Evolutionary conservation across 352 stramenopile species (phyloP).

Genomic region (Globisporangium parvum): DNA sequence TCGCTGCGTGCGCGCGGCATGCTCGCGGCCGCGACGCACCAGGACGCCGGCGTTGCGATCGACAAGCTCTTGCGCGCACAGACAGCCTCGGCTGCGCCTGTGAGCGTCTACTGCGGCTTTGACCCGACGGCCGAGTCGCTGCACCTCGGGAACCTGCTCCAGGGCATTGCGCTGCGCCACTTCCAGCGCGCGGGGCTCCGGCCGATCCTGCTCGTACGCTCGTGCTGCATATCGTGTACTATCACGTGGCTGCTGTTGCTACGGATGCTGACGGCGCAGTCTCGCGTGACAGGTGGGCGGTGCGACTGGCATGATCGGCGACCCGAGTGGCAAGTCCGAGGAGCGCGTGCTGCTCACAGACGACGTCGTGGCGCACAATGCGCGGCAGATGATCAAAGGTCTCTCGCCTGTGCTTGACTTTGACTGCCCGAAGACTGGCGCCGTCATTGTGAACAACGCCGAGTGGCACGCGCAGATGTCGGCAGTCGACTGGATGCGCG

Average conservation of each 20-base stretch:
- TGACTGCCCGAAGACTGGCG: constrained; percentile 79
- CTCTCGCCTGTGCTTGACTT: constrained; percentile 95
- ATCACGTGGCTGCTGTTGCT: not conserved
- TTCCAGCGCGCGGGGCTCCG: constrained; percentile 84
- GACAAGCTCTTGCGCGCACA: constrained; percentile 34
- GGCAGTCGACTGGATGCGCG: constrained; percentile 96
- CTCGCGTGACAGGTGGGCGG: constrained; percentile 43
- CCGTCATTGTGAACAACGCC: constrained; percentile 97
- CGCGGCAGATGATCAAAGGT: constrained; percentile 85
- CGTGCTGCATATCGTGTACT: not conserved
- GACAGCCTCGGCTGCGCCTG: constrained; percentile 8
- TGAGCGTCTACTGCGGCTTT: constrained; percentile 85
- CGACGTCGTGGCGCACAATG: constrained; percentile 89
- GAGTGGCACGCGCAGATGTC: constrained; percentile 95
- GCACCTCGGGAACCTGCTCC: constrained; percentile 88
- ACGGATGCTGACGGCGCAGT: no score
- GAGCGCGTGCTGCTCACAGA: constrained; percentile 94
- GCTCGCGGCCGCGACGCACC: constrained; percentile 66
- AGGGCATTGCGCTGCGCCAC: constrained; percentile 81
- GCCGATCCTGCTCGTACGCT: constrained; percentile 81
- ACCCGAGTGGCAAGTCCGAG: constrained; percentile 98
- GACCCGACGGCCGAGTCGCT: constrained; percentile 90
- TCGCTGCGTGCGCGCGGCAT: constrained; percentile 63
- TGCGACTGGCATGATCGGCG: constrained; percentile 93
- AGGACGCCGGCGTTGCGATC: constrained; percentile 44